Percentiles rank a stretch among this genome's conserved stretches.
These are phyloP conservation scores for Nymphaea colorata DNA, from an alignment of 164 flowering plant species.

Conservation along the genomic window DNA sequence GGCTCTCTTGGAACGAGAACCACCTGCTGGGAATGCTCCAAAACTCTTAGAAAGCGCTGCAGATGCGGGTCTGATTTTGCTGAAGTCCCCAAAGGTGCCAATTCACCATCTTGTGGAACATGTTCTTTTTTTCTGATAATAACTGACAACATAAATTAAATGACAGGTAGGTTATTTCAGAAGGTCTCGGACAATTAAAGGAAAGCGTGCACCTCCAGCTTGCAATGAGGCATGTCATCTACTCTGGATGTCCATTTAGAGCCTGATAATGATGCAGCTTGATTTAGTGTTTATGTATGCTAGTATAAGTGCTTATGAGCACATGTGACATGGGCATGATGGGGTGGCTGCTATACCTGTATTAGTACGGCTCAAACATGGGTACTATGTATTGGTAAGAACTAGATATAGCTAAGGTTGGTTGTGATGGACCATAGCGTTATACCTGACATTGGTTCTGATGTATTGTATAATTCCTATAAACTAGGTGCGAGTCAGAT, in stretches of 20 bases:
- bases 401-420: too few relatives aligned
- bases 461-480: too few relatives aligned
- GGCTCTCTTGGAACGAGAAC: constrained; percentile 33
- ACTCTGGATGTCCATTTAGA: neutral
- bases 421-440: too few relatives aligned
- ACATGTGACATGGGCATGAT: too few relatives aligned
- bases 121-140: neutral
- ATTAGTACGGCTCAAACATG: too few relatives aligned
- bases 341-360: too few relatives aligned
- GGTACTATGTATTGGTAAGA: too few relatives aligned
- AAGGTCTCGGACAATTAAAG: constrained; percentile 64
- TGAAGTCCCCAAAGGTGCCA: constrained; percentile 60
- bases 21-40: constrained; percentile 16
- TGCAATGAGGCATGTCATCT: constrained; percentile 58
- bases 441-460: too few relatives aligned
- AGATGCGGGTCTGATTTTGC: constrained; percentile 60
- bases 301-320: too few relatives aligned
- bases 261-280: too few relatives aligned
- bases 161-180: constrained; percentile 72
- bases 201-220: constrained; percentile 59
- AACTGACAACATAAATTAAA: constrained; percentile 6
- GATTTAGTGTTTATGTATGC: too few relatives aligned
- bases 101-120: neutral
- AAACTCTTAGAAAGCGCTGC: constrained; percentile 46
- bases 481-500: too few relatives aligned